Percentiles rank a stretch among this genome's conserved stretches.
phyloP scores from a whole-genome alignment of 176 grass and related monocot species.

The Secale cereale region DNA sequence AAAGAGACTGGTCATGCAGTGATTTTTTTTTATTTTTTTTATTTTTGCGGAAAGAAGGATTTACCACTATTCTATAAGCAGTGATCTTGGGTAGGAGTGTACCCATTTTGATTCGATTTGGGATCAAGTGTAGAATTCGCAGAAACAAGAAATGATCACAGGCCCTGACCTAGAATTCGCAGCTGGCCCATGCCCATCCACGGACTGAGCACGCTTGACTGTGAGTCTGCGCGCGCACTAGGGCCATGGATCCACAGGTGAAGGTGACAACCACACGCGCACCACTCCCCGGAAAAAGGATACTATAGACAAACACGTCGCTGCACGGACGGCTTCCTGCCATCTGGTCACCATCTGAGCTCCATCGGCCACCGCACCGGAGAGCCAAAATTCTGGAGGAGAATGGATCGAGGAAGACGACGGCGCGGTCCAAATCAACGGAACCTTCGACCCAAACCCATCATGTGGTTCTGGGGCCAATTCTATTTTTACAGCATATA shows the following conservation, averaged over 20 bases:
- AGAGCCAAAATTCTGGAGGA: background rate
- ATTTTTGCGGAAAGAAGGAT: no score
- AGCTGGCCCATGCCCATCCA: background rate
- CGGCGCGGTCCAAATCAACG: background rate
- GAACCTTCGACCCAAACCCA: slow-evolving; percentile 24
- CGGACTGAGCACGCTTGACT: slow-evolving; percentile 11
- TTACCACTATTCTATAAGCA: no score
- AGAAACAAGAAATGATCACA: background rate
- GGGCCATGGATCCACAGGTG: background rate
- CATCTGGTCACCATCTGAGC: background rate
- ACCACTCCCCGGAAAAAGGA: slow-evolving; percentile 4
- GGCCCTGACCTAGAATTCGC: background rate
- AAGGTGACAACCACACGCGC: slow-evolving; percentile 28
- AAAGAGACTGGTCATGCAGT: background rate
- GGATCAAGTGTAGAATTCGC: background rate
- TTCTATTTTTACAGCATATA: slow-evolving; percentile 33
- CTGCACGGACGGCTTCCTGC: background rate
- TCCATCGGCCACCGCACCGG: background rate
- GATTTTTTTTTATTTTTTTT: no score
- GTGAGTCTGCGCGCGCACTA: slow-evolving; percentile 23
- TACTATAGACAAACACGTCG: slow-evolving; percentile 1
- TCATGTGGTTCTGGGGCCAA: background rate
- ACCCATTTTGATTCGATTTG: background rate
- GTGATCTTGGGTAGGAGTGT: background rate
- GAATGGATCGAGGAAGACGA: background rate